Evolutionary conservation across 1,139 yeast species (phyloP).

Genomic region (Magnusiomyces magnusii): DNA sequence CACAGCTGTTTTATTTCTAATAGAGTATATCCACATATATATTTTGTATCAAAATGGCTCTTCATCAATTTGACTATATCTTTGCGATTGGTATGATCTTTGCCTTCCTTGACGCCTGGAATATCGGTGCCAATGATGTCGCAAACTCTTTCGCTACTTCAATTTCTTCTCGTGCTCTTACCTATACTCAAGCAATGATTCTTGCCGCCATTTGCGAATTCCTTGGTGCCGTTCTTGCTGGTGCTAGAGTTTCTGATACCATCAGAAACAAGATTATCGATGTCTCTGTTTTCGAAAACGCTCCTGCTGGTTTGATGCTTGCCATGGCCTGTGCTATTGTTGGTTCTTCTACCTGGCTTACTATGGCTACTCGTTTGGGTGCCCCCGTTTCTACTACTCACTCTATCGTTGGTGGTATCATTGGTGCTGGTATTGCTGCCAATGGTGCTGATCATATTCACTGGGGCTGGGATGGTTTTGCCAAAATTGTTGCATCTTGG

Average conservation of each 20-base stretch:
- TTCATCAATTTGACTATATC: slow-evolving; percentile 27
- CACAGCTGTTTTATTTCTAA: too few species aligned
- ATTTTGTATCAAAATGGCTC: slow-evolving; percentile 15
- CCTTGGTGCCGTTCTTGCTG: slow-evolving; percentile 67
- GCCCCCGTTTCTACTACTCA: slow-evolving; percentile 78
- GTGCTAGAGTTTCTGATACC: slow-evolving; percentile 63
- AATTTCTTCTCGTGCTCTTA: slow-evolving; percentile 59
- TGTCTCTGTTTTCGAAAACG: slow-evolving; percentile 40
- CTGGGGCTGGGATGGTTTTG: slow-evolving; percentile 75
- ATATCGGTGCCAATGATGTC: slow-evolving; percentile 78
- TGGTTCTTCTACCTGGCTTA: slow-evolving; percentile 69
- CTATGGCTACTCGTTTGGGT: slow-evolving; percentile 58
- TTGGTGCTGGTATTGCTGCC: slow-evolving; percentile 72
- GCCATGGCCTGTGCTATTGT: slow-evolving; percentile 70
- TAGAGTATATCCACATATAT: too few species aligned
- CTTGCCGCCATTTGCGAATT: slow-evolving; percentile 63
- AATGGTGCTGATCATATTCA: slow-evolving; percentile 47
- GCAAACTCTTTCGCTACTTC: slow-evolving; percentile 70
- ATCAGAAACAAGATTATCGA: slow-evolving; percentile 57
- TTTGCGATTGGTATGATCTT: slow-evolving; percentile 47
- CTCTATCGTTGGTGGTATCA: slow-evolving; percentile 69
- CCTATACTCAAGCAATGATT: slow-evolving; percentile 69
- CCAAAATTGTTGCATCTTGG: slow-evolving; percentile 75
- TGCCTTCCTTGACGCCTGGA: slow-evolving; percentile 72
- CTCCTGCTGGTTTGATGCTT: slow-evolving; percentile 65